A percentile compares a stretch with the other conserved stretches of the same genome.
Evolutionary conservation across 1,139 yeast species (phyloP).

Genomic region (Suhomyces guaymorum): DNA sequence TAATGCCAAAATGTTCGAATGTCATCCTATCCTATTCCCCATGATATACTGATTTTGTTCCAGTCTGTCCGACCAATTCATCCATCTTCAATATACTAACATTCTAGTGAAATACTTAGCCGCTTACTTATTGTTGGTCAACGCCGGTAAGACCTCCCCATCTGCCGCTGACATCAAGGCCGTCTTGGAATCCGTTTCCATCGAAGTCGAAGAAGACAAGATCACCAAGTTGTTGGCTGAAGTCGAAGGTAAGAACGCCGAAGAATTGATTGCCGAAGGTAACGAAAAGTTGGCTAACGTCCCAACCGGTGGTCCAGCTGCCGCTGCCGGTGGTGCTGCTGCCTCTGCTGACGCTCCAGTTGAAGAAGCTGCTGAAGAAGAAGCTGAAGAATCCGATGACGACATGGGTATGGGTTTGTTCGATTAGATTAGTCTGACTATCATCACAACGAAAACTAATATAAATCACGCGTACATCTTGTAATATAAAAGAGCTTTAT

Average conservation of each 20-base stretch:
- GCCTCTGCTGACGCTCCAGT: constrained; percentile 67
- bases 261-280: constrained; percentile 95
- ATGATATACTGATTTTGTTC: background rate
- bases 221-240: constrained; percentile 82
- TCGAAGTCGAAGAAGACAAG: constrained; percentile 92
- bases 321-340: constrained; percentile 69
- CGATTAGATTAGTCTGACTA: constrained; percentile 35
- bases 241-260: constrained; percentile 90
- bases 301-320: constrained; percentile 97
- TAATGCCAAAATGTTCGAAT: too few species aligned
- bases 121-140: constrained; percentile 67
- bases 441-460: constrained; percentile 10
- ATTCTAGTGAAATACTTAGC: constrained; percentile 61
- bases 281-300: constrained; percentile 92
- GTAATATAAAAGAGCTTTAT: too few species aligned
- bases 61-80: background rate
- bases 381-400: constrained; percentile 51
- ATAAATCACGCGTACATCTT: constrained; percentile 11
- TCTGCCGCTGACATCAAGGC: constrained; percentile 88
- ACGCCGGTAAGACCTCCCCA: constrained; percentile 76
- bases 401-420: constrained; percentile 58
- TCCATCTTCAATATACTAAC: constrained; percentile 15
- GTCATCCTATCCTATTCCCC: too few species aligned
- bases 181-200: constrained; percentile 90
- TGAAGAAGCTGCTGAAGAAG: constrained; percentile 68